A percentile compares a stretch with the other conserved stretches of the same genome.
These are phyloP conservation scores for Curvularia spicifera DNA, from an alignment of 2,329 filamentous ascomycete genomes.

Conservation along the genomic window DNA sequence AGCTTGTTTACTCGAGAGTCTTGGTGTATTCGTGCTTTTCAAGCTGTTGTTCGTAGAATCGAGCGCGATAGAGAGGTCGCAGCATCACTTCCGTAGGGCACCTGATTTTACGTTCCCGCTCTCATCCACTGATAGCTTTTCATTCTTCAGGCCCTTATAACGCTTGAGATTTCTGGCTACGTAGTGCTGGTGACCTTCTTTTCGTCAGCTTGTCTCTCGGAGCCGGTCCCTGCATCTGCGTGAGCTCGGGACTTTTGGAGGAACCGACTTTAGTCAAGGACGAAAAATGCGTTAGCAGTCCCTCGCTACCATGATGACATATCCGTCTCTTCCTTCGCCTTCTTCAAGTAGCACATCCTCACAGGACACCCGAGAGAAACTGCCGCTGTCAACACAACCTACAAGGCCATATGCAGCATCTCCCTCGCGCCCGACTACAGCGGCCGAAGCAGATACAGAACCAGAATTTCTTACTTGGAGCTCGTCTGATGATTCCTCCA, in stretches of 20 bases:
- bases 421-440: not conserved
- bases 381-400: not conserved
- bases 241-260: not conserved
- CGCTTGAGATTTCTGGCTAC: no score
- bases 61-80: not conserved
- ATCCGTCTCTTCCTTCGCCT: not conserved
- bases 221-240: not conserved
- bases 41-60: not conserved
- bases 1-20: not conserved
- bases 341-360: conserved; percentile 3
- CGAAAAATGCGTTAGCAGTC: not conserved
- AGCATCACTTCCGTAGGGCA: not conserved
- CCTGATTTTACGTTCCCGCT: not conserved
- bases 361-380: not conserved
- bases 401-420: not conserved
- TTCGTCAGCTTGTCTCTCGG: not conserved
- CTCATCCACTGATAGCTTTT: not conserved
- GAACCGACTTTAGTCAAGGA: not conserved
- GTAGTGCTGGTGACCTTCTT: no score
- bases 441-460: not conserved
- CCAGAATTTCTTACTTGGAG: conserved; percentile 27
- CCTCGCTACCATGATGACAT: not conserved
- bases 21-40: not conserved
- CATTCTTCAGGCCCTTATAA: not conserved
- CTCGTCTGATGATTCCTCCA: conserved; percentile 32